phyloP scores from a whole-genome alignment of 768 basidiomycete genomes.

The Tricholoma furcatifolium region DNA sequence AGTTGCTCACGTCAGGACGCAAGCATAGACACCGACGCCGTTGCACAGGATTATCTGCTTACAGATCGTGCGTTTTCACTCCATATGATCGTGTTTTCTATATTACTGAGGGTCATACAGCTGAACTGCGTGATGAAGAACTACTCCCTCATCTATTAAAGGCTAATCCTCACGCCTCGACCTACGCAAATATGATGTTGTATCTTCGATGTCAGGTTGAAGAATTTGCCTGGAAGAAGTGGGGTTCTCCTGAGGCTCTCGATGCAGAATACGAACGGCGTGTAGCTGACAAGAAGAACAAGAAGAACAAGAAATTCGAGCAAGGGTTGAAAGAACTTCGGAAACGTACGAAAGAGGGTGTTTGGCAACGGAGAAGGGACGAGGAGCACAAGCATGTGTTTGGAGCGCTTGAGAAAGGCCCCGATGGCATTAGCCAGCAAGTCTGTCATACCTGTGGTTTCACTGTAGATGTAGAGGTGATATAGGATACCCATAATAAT shows the following conservation, averaged over 20 bases:
- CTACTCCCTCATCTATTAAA: constrained; percentile 71
- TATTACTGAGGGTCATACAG: constrained; percentile 36
- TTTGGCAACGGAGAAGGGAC: constrained; percentile 18
- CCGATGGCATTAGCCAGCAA: constrained; percentile 62
- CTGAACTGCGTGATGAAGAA: constrained; percentile 91
- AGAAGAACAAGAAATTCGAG: constrained; percentile 86
- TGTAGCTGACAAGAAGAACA: constrained; percentile 16
- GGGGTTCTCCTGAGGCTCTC: constrained; percentile 55
- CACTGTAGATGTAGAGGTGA: constrained; percentile 82
- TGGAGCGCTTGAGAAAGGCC: constrained; percentile 51
- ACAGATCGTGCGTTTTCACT: constrained; percentile 73
- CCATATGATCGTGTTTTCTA: not conserved
- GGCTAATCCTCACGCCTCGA: constrained; percentile 90
- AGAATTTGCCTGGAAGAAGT: constrained; percentile 96
- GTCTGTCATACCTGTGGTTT: constrained; percentile 90
- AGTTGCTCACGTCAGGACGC: constrained; percentile 16
- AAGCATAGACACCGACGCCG: not conserved
- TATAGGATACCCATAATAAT: no score
- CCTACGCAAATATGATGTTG: constrained; percentile 99
- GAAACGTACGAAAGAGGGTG: constrained; percentile 27
- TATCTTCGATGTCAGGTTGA: constrained; percentile 93
- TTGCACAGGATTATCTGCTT: constrained; percentile 81
- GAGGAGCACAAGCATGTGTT: constrained; percentile 81
- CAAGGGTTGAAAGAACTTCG: constrained; percentile 70
- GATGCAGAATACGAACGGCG: constrained; percentile 16